Evolutionary conservation across 2,329 filamentous ascomycete species (phyloP).

Genomic region (Ceratocystiopsis sp.): DNA sequence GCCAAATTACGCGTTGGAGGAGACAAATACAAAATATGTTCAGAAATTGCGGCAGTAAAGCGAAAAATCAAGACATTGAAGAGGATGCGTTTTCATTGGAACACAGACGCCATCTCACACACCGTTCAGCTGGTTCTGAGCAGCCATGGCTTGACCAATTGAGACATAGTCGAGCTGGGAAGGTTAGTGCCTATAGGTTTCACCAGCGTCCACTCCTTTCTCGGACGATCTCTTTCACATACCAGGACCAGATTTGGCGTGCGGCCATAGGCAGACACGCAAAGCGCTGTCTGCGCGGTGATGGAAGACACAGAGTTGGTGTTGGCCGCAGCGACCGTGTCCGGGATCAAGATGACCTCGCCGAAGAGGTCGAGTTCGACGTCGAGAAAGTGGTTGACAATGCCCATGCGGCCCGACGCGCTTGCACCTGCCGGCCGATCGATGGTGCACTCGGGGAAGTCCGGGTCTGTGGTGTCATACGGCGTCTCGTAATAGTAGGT

Average conservation of each 20-base stretch:
- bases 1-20: too few species aligned
- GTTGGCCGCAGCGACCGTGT: conserved; percentile 16
- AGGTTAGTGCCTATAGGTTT: not conserved
- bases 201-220: not conserved
- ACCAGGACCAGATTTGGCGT: conserved; percentile 19
- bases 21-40: too few species aligned
- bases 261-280: conserved; percentile 15
- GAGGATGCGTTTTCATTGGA: not conserved
- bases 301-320: conserved; percentile 31
- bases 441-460: conserved; percentile 47
- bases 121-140: conserved; percentile 8
- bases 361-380: conserved; percentile 17
- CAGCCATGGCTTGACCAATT: conserved; percentile 6
- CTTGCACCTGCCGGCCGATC: conserved; percentile 37
- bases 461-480: conserved; percentile 42
- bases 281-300: conserved; percentile 22
- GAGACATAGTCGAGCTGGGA: conserved; percentile 9
- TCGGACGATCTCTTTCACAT: not conserved
- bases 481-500: conserved; percentile 51
- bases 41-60: not conserved
- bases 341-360: conserved; percentile 13
- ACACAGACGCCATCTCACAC: not conserved
- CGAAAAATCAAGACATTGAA: not conserved
- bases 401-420: conserved; percentile 23
- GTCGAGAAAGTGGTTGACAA: conserved; percentile 50